Evolutionary conservation across 495 filamentous ascomycete species (phyloP).

Genomic region (Penicillium maclennaniae): DNA sequence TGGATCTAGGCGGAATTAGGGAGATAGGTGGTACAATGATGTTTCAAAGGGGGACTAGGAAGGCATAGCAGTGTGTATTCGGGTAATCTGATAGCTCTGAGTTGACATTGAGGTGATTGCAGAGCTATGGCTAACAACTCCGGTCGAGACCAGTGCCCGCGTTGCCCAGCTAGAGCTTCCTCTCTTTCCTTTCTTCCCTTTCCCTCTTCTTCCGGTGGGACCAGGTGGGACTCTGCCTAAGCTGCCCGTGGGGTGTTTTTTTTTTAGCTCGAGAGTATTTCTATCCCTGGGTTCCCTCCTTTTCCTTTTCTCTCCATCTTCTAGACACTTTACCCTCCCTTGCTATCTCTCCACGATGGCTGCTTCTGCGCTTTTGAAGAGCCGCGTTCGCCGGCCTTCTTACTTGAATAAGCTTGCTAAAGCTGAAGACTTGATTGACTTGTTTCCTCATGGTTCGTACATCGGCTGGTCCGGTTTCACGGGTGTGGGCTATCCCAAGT

Average conservation of each 20-base stretch:
- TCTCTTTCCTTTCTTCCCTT: not conserved
- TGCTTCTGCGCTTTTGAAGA: constrained; percentile 71
- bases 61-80: not conserved
- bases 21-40: not conserved
- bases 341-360: constrained; percentile 33
- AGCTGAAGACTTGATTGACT: constrained; percentile 72
- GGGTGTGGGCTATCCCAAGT: constrained; percentile 88
- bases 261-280: constrained; percentile 13
- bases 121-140: not conserved
- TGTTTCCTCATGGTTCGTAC: constrained; percentile 79
- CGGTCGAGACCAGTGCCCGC: constrained; percentile 2
- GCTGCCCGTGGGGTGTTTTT: constrained; percentile 16
- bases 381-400: constrained; percentile 69
- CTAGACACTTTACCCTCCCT: constrained; percentile 8
- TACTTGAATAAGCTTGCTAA: constrained; percentile 76
- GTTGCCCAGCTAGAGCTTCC: not conserved
- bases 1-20: not conserved
- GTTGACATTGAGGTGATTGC: not conserved
- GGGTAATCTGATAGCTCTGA: not conserved
- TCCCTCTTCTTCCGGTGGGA: constrained; percentile 22
- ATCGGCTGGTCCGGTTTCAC: constrained; percentile 92
- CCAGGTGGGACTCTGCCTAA: not conserved
- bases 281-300: constrained; percentile 17
- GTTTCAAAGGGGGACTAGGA: not conserved
- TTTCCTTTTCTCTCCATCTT: constrained; percentile 14